These are phyloP conservation scores for Parasitella parasitica DNA, from an alignment of 371 early-diverging fungal species.

Conservation along the genomic window DNA sequence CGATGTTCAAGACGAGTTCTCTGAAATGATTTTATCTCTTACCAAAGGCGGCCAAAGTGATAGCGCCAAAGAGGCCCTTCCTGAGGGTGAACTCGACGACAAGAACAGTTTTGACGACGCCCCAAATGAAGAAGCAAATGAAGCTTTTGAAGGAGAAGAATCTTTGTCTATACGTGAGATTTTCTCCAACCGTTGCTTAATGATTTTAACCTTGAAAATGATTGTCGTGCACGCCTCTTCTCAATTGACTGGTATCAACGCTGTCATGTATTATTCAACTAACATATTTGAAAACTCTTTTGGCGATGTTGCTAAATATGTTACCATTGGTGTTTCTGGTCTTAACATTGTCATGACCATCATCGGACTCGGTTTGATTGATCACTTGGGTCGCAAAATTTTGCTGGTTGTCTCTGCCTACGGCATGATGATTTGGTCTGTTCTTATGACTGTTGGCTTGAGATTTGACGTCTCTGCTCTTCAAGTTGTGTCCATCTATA, in stretches of 20 bases:
- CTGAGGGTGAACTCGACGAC: conserved; percentile 6
- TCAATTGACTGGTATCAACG: conserved; percentile 73
- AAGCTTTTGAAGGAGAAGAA: conserved; percentile 24
- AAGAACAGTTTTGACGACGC: conserved; percentile 26
- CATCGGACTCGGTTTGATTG: conserved; percentile 52
- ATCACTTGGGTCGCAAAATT: conserved; percentile 62
- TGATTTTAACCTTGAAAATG: conserved; percentile 37
- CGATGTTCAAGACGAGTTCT: conserved; percentile 60
- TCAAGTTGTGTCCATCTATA: conserved; percentile 68
- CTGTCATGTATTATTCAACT: conserved; percentile 62
- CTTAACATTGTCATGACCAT: conserved; percentile 56
- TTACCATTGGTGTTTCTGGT: conserved; percentile 43
- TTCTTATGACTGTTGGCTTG: conserved; percentile 43
- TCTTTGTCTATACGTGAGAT: conserved; percentile 34
- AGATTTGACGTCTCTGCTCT: conserved; percentile 49
- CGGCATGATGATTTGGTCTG: conserved; percentile 47
- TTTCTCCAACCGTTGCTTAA: conserved; percentile 34
- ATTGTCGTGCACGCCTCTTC: conserved; percentile 60
- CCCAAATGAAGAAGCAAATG: conserved; percentile 30
- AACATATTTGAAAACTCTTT: conserved; percentile 41
- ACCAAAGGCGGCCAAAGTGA: conserved; percentile 21
- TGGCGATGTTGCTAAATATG: conserved; percentile 36
- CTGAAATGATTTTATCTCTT: conserved; percentile 54
- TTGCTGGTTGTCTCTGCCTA: conserved; percentile 54
- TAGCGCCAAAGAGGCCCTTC: conserved; percentile 2